These are phyloP conservation scores for Bipolaris zeicola DNA, from an alignment of 2,329 filamentous ascomycete species.

Conservation along the genomic window DNA sequence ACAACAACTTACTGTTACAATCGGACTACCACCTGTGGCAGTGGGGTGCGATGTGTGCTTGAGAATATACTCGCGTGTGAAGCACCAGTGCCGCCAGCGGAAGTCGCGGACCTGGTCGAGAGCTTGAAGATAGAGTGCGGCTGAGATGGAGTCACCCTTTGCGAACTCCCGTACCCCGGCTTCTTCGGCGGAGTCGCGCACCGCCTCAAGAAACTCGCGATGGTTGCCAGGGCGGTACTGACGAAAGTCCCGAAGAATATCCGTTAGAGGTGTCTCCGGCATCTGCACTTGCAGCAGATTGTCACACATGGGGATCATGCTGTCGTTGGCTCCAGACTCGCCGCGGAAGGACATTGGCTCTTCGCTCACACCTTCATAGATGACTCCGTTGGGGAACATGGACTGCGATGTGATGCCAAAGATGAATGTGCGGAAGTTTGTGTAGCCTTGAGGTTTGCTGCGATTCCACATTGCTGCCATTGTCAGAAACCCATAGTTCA, in stretches of 20 bases:
- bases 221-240: slow-evolving; percentile 89
- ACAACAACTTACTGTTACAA: slow-evolving; percentile 64
- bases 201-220: slow-evolving; percentile 78
- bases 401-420: slow-evolving; percentile 92
- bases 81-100: slow-evolving; percentile 84
- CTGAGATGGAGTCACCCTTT: slow-evolving; percentile 65
- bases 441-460: slow-evolving; percentile 82
- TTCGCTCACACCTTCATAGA: slow-evolving; percentile 83
- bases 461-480: slow-evolving; percentile 80
- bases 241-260: slow-evolving; percentile 86
- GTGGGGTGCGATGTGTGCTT: slow-evolving; percentile 77
- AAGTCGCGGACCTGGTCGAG: slow-evolving; percentile 81
- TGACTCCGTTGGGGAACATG: slow-evolving; percentile 91
- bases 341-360: slow-evolving; percentile 83
- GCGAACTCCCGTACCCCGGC: slow-evolving; percentile 66
- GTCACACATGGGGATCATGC: slow-evolving; percentile 89
- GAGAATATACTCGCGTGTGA: slow-evolving; percentile 82
- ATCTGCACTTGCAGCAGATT: slow-evolving; percentile 85
- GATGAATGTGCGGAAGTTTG: slow-evolving; percentile 92
- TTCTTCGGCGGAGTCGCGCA: slow-evolving; percentile 59
- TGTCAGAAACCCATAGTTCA: slow-evolving; percentile 7
- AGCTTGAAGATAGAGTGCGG: slow-evolving; percentile 54
- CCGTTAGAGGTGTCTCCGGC: slow-evolving; percentile 86
- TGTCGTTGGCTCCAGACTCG: slow-evolving; percentile 92
- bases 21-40: slow-evolving; percentile 79